Conservation (phyloP, 257 asterid species). For the Fraxinus quadrangulata region DNA sequence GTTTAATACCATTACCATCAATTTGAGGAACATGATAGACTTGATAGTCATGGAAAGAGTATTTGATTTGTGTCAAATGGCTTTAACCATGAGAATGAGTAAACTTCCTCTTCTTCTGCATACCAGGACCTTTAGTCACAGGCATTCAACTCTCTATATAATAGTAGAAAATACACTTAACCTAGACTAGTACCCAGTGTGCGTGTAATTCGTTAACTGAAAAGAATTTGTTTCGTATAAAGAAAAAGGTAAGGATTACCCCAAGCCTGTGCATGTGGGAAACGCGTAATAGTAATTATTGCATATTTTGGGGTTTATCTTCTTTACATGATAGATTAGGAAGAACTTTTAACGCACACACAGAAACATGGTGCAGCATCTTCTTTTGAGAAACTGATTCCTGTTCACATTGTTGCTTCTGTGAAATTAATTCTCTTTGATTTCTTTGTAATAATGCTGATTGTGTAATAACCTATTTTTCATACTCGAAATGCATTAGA, state of each 20-base stretch:
- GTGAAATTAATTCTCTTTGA: constrained; percentile 17
- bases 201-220: constrained; percentile 18
- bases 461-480: constrained; percentile 19
- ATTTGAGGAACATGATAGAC: constrained; percentile 26
- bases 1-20: constrained; percentile 24
- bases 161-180: constrained; percentile 1
- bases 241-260: constrained; percentile 18
- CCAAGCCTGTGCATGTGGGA: constrained; percentile 25
- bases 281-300: constrained; percentile 28
- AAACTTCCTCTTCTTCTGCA: neutral
- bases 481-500: constrained; percentile 15
- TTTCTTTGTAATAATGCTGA: constrained; percentile 4
- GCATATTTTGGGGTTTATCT: constrained; percentile 23
- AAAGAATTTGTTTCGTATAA: constrained; percentile 24
- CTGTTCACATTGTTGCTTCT: constrained; percentile 31
- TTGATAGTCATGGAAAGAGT: constrained; percentile 1
- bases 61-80: constrained; percentile 13
- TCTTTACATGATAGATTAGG: constrained; percentile 23
- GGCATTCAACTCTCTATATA: neutral
- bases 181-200: constrained; percentile 19
- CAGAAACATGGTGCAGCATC: constrained; percentile 28
- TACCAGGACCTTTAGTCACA: constrained; percentile 7
- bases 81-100: constrained; percentile 20
- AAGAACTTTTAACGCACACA: constrained; percentile 24
- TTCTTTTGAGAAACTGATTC: constrained; percentile 26